Percentiles rank a stretch among this genome's conserved stretches.
These are phyloP conservation scores for Torulaspora pretoriensis DNA, from an alignment of 1,139 yeast genomes.

Conservation along the genomic window DNA sequence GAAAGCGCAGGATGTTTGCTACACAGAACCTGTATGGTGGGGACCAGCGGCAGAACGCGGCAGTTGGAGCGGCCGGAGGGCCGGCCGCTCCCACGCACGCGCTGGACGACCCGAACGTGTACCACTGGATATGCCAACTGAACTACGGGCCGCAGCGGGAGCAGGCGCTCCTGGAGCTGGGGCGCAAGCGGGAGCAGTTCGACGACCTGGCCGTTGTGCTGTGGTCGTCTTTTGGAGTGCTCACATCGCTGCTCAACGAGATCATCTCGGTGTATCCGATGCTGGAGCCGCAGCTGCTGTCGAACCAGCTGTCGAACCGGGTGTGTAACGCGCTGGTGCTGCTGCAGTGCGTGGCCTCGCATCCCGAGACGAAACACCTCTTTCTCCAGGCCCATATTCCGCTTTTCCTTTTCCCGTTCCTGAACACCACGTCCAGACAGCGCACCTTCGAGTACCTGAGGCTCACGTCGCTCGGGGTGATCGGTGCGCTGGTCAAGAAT, in stretches of 20 bases:
- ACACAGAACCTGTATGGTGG: conserved; percentile 4
- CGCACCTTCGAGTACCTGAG: conserved; percentile 91
- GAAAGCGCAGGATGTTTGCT: conserved; percentile 7
- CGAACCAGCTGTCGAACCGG: conserved; percentile 83
- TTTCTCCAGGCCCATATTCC: conserved; percentile 91
- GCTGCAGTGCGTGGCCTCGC: conserved; percentile 94
- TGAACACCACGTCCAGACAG: conserved; percentile 86
- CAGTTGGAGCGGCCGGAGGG: conserved; percentile 14
- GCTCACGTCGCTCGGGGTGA: conserved; percentile 88
- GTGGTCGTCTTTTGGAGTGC: conserved; percentile 96
- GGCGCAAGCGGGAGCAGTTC: conserved; percentile 90
- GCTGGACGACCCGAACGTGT: conserved; percentile 79
- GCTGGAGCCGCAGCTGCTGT: conserved; percentile 79
- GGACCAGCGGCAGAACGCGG: conserved; percentile 3
- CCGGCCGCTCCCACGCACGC: conserved; percentile 50
- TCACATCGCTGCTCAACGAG: conserved; percentile 87
- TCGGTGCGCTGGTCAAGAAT: conserved; percentile 93
- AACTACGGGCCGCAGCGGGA: conserved; percentile 89
- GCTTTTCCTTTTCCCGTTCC: conserved; percentile 84
- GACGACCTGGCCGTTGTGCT: conserved; percentile 89
- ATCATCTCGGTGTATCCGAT: conserved; percentile 86
- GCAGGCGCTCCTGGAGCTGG: conserved; percentile 84
- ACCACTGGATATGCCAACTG: conserved; percentile 84
- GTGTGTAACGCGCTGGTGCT: conserved; percentile 95
- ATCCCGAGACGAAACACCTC: conserved; percentile 78